Percentiles rank a stretch among this genome's conserved stretches.
Evolutionary conservation across 768 basidiomycete species (phyloP).

Genomic region (Tylopilus felleus): DNA sequence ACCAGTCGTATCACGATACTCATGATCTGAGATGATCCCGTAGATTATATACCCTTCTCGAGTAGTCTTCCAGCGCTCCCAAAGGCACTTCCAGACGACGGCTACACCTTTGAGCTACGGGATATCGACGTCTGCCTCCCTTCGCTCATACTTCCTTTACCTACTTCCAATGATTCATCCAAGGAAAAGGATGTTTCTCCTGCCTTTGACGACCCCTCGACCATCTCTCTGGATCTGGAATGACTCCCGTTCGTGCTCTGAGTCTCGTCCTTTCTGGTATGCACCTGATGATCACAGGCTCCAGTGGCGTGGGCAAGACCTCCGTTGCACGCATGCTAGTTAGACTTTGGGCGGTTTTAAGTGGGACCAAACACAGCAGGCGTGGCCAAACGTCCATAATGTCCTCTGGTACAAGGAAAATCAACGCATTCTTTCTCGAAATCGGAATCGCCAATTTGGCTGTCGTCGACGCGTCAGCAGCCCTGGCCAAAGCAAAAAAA

Average conservation of each 20-base stretch:
- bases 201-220: slow-evolving; percentile 14
- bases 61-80: slow-evolving; percentile 66
- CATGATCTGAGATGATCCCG: background rate
- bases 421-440: too few relatives aligned
- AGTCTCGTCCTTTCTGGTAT: slow-evolving; percentile 69
- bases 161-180: background rate
- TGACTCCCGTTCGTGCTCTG: slow-evolving; percentile 65
- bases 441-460: slow-evolving; percentile 95
- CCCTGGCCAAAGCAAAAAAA: background rate
- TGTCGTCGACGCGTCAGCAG: slow-evolving; percentile 30
- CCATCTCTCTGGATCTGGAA: slow-evolving; percentile 20
- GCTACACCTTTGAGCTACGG: slow-evolving; percentile 54
- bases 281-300: slow-evolving; percentile 91
- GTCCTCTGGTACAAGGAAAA: too few relatives aligned
- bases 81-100: slow-evolving; percentile 29
- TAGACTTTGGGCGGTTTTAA: slow-evolving; percentile 91
- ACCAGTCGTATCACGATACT: background rate
- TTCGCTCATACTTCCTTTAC: slow-evolving; percentile 1
- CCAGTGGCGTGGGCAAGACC: slow-evolving; percentile 91
- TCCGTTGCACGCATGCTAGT: slow-evolving; percentile 86
- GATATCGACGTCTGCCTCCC: slow-evolving; percentile 77
- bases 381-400: too few relatives aligned
- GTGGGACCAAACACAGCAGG: too few relatives aligned
- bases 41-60: slow-evolving; percentile 83
- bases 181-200: slow-evolving; percentile 4